Evolutionary conservation across 768 basidiomycete species (phyloP).

Genomic region (Calocera cornea): DNA sequence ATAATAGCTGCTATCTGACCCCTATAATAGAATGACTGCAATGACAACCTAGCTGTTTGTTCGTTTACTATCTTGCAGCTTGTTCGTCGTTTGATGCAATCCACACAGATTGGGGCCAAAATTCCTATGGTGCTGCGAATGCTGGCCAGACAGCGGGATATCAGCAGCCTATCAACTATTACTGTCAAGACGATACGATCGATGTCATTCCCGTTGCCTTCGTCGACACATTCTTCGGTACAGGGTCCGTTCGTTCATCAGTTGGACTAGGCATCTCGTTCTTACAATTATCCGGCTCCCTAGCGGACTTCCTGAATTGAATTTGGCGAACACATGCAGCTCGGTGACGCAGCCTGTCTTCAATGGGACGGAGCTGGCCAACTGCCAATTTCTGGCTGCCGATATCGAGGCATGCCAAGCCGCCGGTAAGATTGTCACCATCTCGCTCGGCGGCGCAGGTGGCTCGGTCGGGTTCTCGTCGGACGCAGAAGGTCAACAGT

Average conservation of each 20-base stretch:
- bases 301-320: conserved; percentile 44
- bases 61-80: neutral
- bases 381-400: conserved; percentile 46
- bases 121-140: conserved; percentile 52
- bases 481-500: conserved; percentile 10
- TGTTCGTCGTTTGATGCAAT: neutral
- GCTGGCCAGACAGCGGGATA: conserved; percentile 36
- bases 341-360: neutral
- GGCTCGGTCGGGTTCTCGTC: conserved; percentile 17
- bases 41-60: neutral
- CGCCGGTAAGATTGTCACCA: conserved; percentile 42
- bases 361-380: conserved; percentile 21
- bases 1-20: neutral
- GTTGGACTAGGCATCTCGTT: neutral
- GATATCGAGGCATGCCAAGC: conserved; percentile 54
- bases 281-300: neutral
- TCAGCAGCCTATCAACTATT: conserved; percentile 49
- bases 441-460: conserved; percentile 43
- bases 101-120: conserved; percentile 47
- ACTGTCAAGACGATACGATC: conserved; percentile 57
- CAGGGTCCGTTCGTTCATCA: conserved; percentile 20
- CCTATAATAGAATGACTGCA: neutral
- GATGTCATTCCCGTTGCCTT: conserved; percentile 62
- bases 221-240: conserved; percentile 48
- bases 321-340: conserved; percentile 42